Percentiles rank a stretch among this genome's conserved stretches.
These are phyloP conservation scores for Malassezia restricta DNA, from an alignment of 1,284 basidiomycete genomes.

Conservation along the genomic window DNA sequence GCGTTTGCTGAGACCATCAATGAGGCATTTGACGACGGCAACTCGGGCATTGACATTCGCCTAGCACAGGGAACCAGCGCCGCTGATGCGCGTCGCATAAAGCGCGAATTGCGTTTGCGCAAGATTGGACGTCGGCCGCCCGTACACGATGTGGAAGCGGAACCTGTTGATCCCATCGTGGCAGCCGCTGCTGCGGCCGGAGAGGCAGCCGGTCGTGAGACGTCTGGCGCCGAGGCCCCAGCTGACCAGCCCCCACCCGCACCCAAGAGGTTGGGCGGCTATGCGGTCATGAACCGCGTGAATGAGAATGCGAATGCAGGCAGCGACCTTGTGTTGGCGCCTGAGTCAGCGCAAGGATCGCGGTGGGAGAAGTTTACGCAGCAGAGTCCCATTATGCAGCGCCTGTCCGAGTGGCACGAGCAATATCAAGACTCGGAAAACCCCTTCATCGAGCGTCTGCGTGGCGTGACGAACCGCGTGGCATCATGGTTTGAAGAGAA, in stretches of 20 bases:
- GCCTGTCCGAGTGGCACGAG: slow-evolving; percentile 21
- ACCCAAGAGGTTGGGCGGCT: slow-evolving; percentile 23
- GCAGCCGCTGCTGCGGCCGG: slow-evolving; percentile 25
- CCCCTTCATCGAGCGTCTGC: slow-evolving; percentile 67
- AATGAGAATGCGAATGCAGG: slow-evolving; percentile 25
- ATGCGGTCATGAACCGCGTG: slow-evolving; percentile 22
- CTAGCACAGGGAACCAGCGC: slow-evolving; percentile 56
- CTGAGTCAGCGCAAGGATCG: slow-evolving; percentile 32
- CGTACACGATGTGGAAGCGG: slow-evolving; percentile 29
- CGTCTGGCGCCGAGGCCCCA: neutral
- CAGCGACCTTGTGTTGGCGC: slow-evolving; percentile 29
- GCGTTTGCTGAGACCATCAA: slow-evolving; percentile 72
- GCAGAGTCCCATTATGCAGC: slow-evolving; percentile 32
- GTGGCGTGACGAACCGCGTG: slow-evolving; percentile 71
- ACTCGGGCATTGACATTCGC: slow-evolving; percentile 53
- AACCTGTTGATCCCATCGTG: slow-evolving; percentile 19
- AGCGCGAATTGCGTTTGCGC: slow-evolving; percentile 33
- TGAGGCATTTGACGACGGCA: slow-evolving; percentile 87
- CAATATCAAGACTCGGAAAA: slow-evolving; percentile 84
- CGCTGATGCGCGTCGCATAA: slow-evolving; percentile 53
- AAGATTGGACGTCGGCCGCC: slow-evolving; percentile 41
- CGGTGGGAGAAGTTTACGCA: slow-evolving; percentile 31
- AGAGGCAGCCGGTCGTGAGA: slow-evolving; percentile 19
- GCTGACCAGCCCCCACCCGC: neutral
- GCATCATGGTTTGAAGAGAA: slow-evolving; percentile 91